Evolutionary conservation across 768 basidiomycete species (phyloP), one percentile per base, ranked within the genome.

Genomic region (Scleroderma bovista): DNA sequence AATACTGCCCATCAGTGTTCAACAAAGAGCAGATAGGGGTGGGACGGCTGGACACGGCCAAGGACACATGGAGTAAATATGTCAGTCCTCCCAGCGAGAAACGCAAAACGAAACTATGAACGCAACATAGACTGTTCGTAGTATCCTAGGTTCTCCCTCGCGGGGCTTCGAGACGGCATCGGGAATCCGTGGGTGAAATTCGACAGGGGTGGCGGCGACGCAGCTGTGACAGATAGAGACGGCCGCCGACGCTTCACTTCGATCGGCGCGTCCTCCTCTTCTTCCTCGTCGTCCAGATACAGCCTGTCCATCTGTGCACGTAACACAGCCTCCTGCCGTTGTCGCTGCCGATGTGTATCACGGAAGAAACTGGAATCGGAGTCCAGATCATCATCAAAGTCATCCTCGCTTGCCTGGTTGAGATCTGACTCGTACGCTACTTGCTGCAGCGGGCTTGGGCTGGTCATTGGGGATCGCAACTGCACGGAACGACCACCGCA

Each of bases 361-460:
- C 65, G 61, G 57, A 67, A 67, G 53, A 67, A 67, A 44, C 66
- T 67, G 10, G 65, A 67, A 36, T 67, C 66, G 8, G 64, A 62
- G 49, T 67, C 70, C 23, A 59, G 57, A 40, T 57, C 56, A 33
- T 60, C 58, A 13, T 68, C 68, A 43, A 67, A 60, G 34, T 63
- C 60, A 36, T 70, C 61, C 29, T 52, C 67, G 22, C 63, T 68
- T 50, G 51, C 55, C 43, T 54, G 59, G 50, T 60, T 61, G 15
- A 65, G 44, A 36, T 65, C 65, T 20, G 64, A 67, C 22, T 67
- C 68, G 13, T 60, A 66, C 7, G 61, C 40, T 39, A 69, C 58
- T 38, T 62, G 66, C 26, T 66, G 70, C 20, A 75, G 68, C 22
- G 73, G 74, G n/a, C 66, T 67, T 36, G 67, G 66, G 53, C 73